These are phyloP conservation scores for Neurospora sp. DNA, from an alignment of 495 filamentous ascomycete genomes.

Conservation along the genomic window DNA sequence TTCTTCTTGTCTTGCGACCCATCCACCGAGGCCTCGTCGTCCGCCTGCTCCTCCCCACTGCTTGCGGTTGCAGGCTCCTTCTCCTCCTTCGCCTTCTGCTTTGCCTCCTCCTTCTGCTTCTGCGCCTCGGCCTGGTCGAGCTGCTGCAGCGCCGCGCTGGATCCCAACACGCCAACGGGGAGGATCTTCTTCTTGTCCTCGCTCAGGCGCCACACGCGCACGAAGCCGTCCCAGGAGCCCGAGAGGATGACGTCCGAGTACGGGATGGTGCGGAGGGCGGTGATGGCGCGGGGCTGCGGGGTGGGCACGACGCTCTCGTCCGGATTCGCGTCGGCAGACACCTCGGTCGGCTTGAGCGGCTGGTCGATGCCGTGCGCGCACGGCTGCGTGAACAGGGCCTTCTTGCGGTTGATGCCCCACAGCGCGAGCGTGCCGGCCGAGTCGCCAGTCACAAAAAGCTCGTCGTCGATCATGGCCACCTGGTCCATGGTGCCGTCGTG, in stretches of 20 bases:
- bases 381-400: too few species aligned
- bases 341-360: conserved; percentile 50
- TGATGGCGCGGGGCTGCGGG: conserved; percentile 78
- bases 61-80: background rate
- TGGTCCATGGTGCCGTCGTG: too few species aligned
- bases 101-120: background rate
- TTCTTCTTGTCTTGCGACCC: background rate
- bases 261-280: conserved; percentile 72
- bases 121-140: background rate
- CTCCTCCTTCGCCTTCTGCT: background rate
- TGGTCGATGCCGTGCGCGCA: conserved; percentile 40
- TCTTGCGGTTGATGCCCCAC: too few species aligned
- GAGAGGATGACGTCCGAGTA: conserved; percentile 81
- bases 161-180: conserved; percentile 55
- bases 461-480: too few species aligned
- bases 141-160: background rate
- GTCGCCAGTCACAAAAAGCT: too few species aligned
- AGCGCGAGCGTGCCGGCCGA: too few species aligned
- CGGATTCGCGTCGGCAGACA: conserved; percentile 57
- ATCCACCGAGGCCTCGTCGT: background rate
- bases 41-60: background rate
- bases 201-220: conserved; percentile 76
- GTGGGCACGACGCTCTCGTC: conserved; percentile 44
- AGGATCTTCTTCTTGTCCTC: conserved; percentile 75
- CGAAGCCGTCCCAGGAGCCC: conserved; percentile 86